phyloP scores from a whole-genome alignment of 257 asterid species.

The Rubia yunnanensis region DNA sequence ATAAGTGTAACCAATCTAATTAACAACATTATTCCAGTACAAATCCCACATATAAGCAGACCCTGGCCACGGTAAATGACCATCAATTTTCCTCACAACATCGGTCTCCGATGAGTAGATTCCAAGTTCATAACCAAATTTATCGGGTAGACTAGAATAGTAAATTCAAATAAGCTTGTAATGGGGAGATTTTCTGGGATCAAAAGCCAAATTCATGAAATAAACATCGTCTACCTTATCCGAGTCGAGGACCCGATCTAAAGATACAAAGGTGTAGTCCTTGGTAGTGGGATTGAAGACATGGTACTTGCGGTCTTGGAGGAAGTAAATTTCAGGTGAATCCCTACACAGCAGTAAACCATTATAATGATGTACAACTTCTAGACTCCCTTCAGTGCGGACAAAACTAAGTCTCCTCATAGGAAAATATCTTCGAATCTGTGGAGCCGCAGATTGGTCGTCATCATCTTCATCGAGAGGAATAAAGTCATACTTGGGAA shows the following conservation, averaged over 20 bases:
- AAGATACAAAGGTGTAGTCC: background rate
- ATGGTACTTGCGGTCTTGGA: background rate
- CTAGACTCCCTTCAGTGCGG: background rate
- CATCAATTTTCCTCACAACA: background rate
- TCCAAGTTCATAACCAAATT: background rate
- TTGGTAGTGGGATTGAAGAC: background rate
- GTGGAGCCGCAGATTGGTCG: too few relatives aligned
- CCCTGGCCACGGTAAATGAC: background rate
- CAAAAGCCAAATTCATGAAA: background rate
- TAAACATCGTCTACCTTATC: background rate
- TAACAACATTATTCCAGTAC: background rate
- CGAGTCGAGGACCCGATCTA: background rate
- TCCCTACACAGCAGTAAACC: background rate
- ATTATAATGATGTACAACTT: background rate
- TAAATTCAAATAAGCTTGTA: background rate
- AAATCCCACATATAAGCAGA: background rate
- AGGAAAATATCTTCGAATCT: background rate
- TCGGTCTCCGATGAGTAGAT: background rate
- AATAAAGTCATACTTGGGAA: too few relatives aligned
- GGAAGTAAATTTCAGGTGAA: background rate
- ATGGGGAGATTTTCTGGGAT: background rate
- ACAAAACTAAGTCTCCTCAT: background rate
- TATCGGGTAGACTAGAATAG: background rate
- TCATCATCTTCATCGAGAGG: too few relatives aligned
- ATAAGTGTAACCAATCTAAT: background rate